These are phyloP conservation scores for Hortaea werneckii DNA, from an alignment of 2,329 filamentous ascomycete genomes.

Conservation along the genomic window DNA sequence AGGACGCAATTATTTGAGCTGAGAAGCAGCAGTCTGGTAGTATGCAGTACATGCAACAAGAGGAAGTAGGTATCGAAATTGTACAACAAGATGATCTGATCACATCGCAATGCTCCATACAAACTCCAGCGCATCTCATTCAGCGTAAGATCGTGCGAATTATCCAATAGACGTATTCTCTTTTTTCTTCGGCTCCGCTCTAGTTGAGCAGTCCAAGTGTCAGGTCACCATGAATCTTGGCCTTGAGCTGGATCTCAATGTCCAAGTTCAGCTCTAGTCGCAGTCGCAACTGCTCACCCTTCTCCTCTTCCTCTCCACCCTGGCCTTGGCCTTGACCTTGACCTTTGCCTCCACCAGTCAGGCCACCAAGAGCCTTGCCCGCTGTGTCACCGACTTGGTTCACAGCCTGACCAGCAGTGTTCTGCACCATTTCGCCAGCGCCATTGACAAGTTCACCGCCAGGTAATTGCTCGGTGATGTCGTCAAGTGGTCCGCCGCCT, in stretches of 20 bases:
- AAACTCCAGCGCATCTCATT: neutral
- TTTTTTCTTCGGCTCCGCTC: neutral
- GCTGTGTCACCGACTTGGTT: conserved; percentile 35
- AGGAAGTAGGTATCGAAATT: too few species aligned
- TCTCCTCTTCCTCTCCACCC: conserved; percentile 26
- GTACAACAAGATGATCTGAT: too few species aligned
- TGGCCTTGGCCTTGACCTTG: conserved; percentile 20
- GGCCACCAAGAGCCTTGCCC: conserved; percentile 37
- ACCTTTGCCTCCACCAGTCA: conserved; percentile 31
- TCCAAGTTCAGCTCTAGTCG: conserved; percentile 51
- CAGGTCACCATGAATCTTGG: conserved; percentile 54
- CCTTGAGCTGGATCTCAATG: conserved; percentile 54
- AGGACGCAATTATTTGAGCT: too few species aligned
- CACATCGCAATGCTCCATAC: too few species aligned
- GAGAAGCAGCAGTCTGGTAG: too few species aligned
- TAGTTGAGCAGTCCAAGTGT: conserved; percentile 44
- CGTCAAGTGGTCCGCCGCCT: conserved; percentile 41
- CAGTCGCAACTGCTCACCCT: conserved; percentile 45
- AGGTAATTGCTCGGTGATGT: conserved; percentile 44
- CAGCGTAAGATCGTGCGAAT: neutral
- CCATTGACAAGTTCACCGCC: conserved; percentile 44
- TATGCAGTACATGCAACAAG: too few species aligned
- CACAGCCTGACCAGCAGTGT: conserved; percentile 40
- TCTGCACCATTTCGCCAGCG: conserved; percentile 46
- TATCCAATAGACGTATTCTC: neutral